Percentiles rank a stretch among this genome's conserved stretches.
phyloP scores from a whole-genome alignment of 2,329 filamentous ascomycete genomes.

The Hypomyces rosellus region DNA sequence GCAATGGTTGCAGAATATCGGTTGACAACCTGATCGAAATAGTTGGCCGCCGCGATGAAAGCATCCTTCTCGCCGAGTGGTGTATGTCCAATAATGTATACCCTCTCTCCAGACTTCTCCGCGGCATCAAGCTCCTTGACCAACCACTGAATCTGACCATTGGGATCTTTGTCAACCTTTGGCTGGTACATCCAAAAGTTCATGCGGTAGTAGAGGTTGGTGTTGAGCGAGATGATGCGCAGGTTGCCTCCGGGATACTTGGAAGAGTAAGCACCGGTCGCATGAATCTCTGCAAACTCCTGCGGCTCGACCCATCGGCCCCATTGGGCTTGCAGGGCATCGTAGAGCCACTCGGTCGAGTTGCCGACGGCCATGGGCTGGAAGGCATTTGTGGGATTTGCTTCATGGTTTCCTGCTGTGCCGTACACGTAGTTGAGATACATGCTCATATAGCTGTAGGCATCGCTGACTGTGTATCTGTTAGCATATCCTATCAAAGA shows the following conservation, averaged over 20 bases:
- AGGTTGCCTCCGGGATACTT: slow-evolving; percentile 40
- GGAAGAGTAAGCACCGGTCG: slow-evolving; percentile 45
- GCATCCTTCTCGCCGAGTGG: slow-evolving; percentile 44
- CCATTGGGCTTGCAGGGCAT: slow-evolving; percentile 42
- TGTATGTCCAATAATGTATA: slow-evolving; percentile 54
- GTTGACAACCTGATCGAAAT: slow-evolving; percentile 47
- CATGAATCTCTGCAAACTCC: slow-evolving; percentile 24
- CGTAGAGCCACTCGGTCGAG: slow-evolving; percentile 47
- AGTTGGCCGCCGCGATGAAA: slow-evolving; percentile 46
- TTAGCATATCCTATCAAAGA: background rate
- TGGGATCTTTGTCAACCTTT: slow-evolving; percentile 42
- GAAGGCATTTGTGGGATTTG: slow-evolving; percentile 46
- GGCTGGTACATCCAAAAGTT: slow-evolving; percentile 52
- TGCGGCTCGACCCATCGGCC: slow-evolving; percentile 37
- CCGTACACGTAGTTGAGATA: slow-evolving; percentile 42
- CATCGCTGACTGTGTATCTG: slow-evolving; percentile 31
- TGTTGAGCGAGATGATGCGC: slow-evolving; percentile 53
- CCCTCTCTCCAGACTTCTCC: slow-evolving; percentile 44
- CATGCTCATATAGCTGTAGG: slow-evolving; percentile 41
- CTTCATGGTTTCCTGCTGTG: slow-evolving; percentile 52
- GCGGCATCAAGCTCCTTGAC: slow-evolving; percentile 46
- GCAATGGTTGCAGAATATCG: slow-evolving; percentile 49
- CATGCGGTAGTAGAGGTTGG: slow-evolving; percentile 52
- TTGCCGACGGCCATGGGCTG: slow-evolving; percentile 34
- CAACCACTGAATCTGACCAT: slow-evolving; percentile 47